Base-by-base conservation (phyloP, 805 yeast species). In the Sugiyamaella boreocaroliniensis region DNA sequence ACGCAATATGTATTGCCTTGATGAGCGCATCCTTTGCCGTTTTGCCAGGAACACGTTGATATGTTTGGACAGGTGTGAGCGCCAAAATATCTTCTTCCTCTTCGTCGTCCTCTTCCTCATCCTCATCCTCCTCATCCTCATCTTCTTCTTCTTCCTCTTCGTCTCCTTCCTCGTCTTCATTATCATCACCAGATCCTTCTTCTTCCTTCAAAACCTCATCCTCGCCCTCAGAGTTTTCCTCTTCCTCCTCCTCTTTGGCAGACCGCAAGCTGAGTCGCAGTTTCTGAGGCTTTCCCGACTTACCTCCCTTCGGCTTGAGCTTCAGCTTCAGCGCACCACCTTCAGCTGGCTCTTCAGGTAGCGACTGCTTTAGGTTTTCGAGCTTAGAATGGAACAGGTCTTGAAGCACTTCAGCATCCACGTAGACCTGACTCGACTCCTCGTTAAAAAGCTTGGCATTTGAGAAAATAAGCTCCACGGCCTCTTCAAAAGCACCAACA, bases 391-490 rank as follows among this genome's bases (percentile, higher is more conserved):
- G 56, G 58, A 85, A 81, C 55, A 74, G 75, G 29, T 73, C 74
- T 55, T 79, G 75, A 49, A 93, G 74, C 44, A 77, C 76, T 40
- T 66, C 69, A 0, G 97, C 84, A 68, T 89, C 95, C 55, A 79
- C 79, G 63, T 82, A 81, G 42, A 90, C 82, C 50, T 80, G 74
- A 50, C 93, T 80, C 1, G 78, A 80, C 49, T 85, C 85, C 55
- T 82, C 85, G 67, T 90, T 92, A 68, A 82, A 92, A 1, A 76
- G 66, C 63, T 81, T 81, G 1, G 97, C 96, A 68, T 93, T 93
- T 45, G 74, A 64, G 70, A 90, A 89, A 12, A 92, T 82, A 49
- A 83, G 70, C 29, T 73, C 70, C 6, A 85, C 73, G 49, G 83
- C 85, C 18, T 74, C 76, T 52, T 77, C 70, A 61, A 89, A 86